Evolutionary conservation across 2,329 filamentous ascomycete species (phyloP), one percentile per base, ranked within the genome.

Genomic region (Beauveria sp.): DNA sequence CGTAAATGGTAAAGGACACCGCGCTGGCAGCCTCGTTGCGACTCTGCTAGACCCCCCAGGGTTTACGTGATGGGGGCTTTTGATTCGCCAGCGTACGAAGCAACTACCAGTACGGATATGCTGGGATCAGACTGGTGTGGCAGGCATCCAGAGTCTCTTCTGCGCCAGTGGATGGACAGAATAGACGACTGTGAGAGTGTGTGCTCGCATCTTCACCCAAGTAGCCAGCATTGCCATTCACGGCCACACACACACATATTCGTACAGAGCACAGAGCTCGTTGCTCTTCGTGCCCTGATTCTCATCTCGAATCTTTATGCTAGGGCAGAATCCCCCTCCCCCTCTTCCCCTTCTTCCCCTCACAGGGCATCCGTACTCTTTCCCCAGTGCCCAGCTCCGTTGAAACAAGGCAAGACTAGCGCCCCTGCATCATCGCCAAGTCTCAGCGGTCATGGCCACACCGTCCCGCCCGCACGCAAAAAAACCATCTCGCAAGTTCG

Each of bases 371-470:
- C 43, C 22, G 24, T 31, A n/a, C 5, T 24, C 20, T 60, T 24
- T 43, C 22, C 22, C 38, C 40, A 51, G 42, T 38, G 34, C 42
- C 54, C 54, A 58, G 57, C 57, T 60, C 40, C 18, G 26, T 46
- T 26, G 38, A 60, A 60, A 60, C 57, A 53, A 20, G 57, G 57
- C 57, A 49, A 60, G 40, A 45, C 57, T 60, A 60, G 57, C 20
- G 26, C 46, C 45, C 48, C 26, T 60, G 49, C 34, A 31, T 24
- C 45, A 51, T 43, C 56, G 46, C 9, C 45, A 59, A 22, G 54
- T 22, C 28, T 38, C 43, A 38, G 45, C 55, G 12, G 43, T 40
- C 28, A 38, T 38, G 34, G 34, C 34, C 12, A 14, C 34, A 38
- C 22, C 22, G 22, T 24, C 22, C 22, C 22, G 22, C 22, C 22